These are phyloP conservation scores for Allomyces javanicus DNA, from an alignment of 192 early-diverging fungal genomes.

Conservation along the genomic window DNA sequence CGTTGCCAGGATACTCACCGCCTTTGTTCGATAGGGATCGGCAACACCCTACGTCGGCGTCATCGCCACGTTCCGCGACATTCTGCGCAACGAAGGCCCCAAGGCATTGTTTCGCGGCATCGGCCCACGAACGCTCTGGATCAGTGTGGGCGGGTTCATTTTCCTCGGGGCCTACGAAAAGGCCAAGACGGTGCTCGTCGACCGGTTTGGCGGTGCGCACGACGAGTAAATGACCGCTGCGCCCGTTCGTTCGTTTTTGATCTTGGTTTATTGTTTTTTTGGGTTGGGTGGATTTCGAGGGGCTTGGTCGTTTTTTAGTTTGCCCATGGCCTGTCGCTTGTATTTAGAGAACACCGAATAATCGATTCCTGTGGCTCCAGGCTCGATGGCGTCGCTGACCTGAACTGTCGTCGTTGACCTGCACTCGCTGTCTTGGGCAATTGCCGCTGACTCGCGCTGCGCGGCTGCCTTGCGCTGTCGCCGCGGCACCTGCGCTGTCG, in stretches of 20 bases:
- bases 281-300: neutral
- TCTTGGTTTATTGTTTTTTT: too few species aligned
- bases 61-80: slow-evolving; percentile 43
- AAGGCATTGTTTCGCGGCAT: slow-evolving; percentile 68
- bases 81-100: slow-evolving; percentile 57
- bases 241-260: neutral
- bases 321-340: neutral
- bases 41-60: slow-evolving; percentile 46
- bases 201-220: neutral
- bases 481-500: too few species aligned
- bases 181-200: slow-evolving; percentile 20
- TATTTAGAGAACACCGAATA: neutral
- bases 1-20: too few species aligned
- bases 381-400: too few species aligned
- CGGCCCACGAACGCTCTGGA: slow-evolving; percentile 86
- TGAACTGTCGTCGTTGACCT: too few species aligned
- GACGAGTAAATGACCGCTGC: neutral
- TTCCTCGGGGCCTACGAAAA: slow-evolving; percentile 93
- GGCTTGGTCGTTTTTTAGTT: neutral
- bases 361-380: too few species aligned
- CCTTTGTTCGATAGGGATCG: slow-evolving; percentile 12
- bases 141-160: slow-evolving; percentile 81
- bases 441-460: too few species aligned
- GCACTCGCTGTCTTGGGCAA: too few species aligned
- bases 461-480: too few species aligned